Percentiles rank a stretch among this genome's conserved stretches.
Evolutionary conservation across 2,329 filamentous ascomycete species (phyloP).

Genomic region (Pseudogymnoascus sp.): DNA sequence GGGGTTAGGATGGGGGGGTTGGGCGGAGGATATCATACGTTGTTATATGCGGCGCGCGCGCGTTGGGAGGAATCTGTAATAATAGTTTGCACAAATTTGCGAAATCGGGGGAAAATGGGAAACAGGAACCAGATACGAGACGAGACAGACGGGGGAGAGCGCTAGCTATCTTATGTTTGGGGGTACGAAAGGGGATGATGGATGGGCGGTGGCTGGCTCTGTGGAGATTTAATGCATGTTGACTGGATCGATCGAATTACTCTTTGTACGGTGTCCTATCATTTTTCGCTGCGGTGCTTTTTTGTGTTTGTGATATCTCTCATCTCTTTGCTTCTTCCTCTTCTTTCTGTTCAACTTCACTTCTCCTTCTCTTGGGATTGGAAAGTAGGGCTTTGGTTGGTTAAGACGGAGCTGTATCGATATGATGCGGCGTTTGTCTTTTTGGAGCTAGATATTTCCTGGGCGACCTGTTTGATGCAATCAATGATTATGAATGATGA

Average conservation of each 20-base stretch:
- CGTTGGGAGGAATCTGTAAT: not conserved
- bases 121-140: not conserved
- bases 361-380: not conserved
- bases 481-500: not conserved
- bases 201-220: not conserved
- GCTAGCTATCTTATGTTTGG: not conserved
- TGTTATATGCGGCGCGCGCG: not conserved
- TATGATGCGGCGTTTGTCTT: not conserved
- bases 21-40: not conserved
- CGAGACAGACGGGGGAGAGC: not conserved
- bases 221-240: not conserved
- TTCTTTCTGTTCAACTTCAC: not conserved
- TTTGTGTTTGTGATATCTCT: not conserved
- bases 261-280: not conserved
- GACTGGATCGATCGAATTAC: not conserved
- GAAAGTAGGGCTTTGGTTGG: not conserved
- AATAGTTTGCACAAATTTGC: conserved; percentile 2
- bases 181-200: not conserved
- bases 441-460: not conserved
- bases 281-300: not conserved
- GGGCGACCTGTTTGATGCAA: not conserved
- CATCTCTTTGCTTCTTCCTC: no score
- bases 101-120: not conserved
- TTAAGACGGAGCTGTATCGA: not conserved
- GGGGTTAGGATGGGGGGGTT: not conserved